Evolutionary conservation across 306 rosid species (phyloP).

Genomic region (Prunus persica): DNA sequence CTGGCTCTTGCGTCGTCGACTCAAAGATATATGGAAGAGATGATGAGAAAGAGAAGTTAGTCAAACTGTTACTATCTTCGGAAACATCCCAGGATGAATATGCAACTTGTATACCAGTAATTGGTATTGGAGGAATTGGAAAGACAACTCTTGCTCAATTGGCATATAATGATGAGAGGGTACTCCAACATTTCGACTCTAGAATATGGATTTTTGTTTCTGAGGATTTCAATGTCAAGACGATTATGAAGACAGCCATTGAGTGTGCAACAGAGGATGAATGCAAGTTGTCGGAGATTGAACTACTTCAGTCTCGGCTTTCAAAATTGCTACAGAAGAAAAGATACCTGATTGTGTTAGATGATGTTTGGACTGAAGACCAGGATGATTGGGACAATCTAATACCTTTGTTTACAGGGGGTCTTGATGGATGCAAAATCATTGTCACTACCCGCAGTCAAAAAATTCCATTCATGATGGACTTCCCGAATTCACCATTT

Average conservation of each 20-base stretch:
- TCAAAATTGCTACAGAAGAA: neutral
- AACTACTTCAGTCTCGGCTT: neutral
- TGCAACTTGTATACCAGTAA: conserved; percentile 8
- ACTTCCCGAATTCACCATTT: neutral
- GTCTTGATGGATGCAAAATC: conserved; percentile 14
- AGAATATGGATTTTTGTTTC: conserved; percentile 12
- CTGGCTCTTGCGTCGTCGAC: conserved; percentile 1
- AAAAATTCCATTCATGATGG: neutral
- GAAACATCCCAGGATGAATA: neutral
- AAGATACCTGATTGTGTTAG: neutral
- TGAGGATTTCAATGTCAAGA: neutral
- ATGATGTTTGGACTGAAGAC: conserved; percentile 20
- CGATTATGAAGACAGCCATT: neutral
- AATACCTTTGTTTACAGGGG: neutral
- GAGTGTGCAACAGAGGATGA: neutral
- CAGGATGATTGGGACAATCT: conserved; percentile 14
- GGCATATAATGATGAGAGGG: neutral
- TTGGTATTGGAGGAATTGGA: conserved; percentile 12
- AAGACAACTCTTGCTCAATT: conserved; percentile 15
- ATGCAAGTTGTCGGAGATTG: neutral
- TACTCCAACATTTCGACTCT: neutral
- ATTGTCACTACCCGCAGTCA: neutral
- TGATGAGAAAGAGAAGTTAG: conserved; percentile 5
- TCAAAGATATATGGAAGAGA: conserved; percentile 1
- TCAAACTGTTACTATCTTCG: neutral